These are phyloP conservation scores for Rhizopus arrhizus DNA, from an alignment of 371 early-diverging fungal species.

Conservation along the genomic window DNA sequence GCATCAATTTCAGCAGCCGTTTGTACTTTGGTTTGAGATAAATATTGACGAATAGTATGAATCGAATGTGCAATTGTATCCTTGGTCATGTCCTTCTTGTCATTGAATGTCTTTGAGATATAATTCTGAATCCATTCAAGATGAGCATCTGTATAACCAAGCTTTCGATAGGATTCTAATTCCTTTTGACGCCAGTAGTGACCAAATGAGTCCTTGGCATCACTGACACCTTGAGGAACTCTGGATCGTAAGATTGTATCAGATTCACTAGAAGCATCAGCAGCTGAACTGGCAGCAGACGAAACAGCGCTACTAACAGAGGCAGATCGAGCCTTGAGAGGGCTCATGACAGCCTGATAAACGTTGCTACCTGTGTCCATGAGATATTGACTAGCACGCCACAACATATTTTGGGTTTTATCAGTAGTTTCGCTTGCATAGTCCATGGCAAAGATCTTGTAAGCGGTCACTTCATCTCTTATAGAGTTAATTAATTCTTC, in stretches of 20 bases:
- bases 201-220: constrained; percentile 36
- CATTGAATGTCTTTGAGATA: constrained; percentile 33
- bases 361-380: constrained; percentile 17
- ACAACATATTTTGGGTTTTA: constrained; percentile 20
- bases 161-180: constrained; percentile 31
- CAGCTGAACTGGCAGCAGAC: constrained; percentile 18
- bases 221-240: constrained; percentile 22
- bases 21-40: constrained; percentile 40
- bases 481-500: constrained; percentile 25
- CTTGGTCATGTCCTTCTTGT: constrained; percentile 29
- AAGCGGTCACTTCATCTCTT: constrained; percentile 38
- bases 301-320: constrained; percentile 10
- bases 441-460: constrained; percentile 54
- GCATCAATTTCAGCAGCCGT: constrained; percentile 38
- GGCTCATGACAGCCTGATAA: constrained; percentile 17
- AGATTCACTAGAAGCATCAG: constrained; percentile 28
- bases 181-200: constrained; percentile 41
- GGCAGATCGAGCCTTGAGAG: constrained; percentile 13
- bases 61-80: constrained; percentile 32
- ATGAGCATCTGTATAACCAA: constrained; percentile 51
- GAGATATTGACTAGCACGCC: constrained; percentile 16
- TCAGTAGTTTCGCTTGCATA: constrained; percentile 38
- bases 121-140: constrained; percentile 45
- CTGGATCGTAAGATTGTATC: constrained; percentile 23
- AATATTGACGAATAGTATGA: constrained; percentile 34